Base-by-base conservation (phyloP, 2,329 filamentous ascomycete species). In the Xylariaceae sp. region DNA sequence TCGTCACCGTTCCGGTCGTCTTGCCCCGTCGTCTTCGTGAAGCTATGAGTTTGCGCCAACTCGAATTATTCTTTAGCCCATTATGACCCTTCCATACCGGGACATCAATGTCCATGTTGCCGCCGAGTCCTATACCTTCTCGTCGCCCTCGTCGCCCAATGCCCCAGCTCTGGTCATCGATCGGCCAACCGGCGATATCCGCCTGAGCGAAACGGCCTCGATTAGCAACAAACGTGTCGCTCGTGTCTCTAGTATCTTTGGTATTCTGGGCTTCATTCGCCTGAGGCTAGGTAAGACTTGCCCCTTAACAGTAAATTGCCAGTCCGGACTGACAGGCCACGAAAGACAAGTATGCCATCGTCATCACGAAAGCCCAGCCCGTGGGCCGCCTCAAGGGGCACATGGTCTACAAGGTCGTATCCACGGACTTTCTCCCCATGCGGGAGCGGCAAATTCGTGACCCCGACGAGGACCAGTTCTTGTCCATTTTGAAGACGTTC, bases 61-160 rank as follows among this genome's bases (percentile, higher is more conserved):
- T 35, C 23, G 45, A 18, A 8, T 48, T 34, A 50, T 54, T 17
- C 39, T 37, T 58, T 59, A 50, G 67, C 66, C 62, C 69, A 66
- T 56, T 68, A 73, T 73, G 71, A 69, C 67, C 34, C 75, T 84
- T 67, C 94, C 93, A 18, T 99, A 92, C 77, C 86, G 93, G 73
- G 94, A 99, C 80, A 95, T 97, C 80, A 99, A 97, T 75, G 86
- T 99, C 74, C 92, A 96, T 76, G 89, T 92, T 66, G 92, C 93
- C 55, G 82, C 90, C 69, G 90, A 93, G 69, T 88, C 94, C 73
- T 99, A 99, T 80, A 90, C 92, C 69, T 99, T 99, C 76, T 92
- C 90, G 45, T 99, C 94, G 34, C 94, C 94, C 34, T 97, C 94
- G 0, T 93, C 92, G 2, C 92, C 92, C 62, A 86, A 92, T 75